Percentiles rank a stretch among this genome's conserved stretches.
phyloP scores from a whole-genome alignment of 2,329 filamentous ascomycete genomes.

The Metarhizium sp. region DNA sequence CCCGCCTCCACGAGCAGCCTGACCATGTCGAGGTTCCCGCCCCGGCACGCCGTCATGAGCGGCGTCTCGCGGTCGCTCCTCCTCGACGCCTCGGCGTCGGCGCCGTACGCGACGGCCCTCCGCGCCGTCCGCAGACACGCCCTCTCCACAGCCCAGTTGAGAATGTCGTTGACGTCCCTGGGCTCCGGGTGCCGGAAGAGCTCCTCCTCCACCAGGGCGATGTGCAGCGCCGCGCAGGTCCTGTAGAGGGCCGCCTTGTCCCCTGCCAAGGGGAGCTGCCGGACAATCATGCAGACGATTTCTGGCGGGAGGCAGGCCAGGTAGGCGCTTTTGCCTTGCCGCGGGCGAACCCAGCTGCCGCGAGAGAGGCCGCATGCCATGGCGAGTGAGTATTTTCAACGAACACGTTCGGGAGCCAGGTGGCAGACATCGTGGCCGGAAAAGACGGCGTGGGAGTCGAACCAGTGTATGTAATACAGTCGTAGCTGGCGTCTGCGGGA shows the following conservation, averaged over 20 bases:
- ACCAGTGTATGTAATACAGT: too few relatives aligned
- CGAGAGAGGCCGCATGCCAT: too few relatives aligned
- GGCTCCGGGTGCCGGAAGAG: background rate
- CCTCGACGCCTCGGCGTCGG: background rate
- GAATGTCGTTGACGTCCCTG: background rate
- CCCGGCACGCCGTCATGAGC: background rate
- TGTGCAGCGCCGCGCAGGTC: background rate
- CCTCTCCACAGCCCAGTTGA: background rate
- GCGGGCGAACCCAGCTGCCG: too few relatives aligned
- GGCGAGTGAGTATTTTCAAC: too few relatives aligned
- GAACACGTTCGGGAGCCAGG: too few relatives aligned
- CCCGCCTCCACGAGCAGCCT: background rate
- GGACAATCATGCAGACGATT: background rate
- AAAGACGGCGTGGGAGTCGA: too few relatives aligned
- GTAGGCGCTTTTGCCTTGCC: too few relatives aligned
- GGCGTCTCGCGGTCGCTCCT: background rate
- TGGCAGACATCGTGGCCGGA: too few relatives aligned
- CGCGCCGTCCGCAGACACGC: background rate
- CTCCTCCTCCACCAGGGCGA: background rate
- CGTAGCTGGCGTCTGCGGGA: too few relatives aligned
- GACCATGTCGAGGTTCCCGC: background rate
- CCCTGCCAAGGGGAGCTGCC: background rate
- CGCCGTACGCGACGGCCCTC: background rate
- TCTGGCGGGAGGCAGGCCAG: background rate
- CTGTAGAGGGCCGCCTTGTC: background rate